Base-by-base conservation (phyloP, 208 protist species). In the Blechomonas ayalai region DNA sequence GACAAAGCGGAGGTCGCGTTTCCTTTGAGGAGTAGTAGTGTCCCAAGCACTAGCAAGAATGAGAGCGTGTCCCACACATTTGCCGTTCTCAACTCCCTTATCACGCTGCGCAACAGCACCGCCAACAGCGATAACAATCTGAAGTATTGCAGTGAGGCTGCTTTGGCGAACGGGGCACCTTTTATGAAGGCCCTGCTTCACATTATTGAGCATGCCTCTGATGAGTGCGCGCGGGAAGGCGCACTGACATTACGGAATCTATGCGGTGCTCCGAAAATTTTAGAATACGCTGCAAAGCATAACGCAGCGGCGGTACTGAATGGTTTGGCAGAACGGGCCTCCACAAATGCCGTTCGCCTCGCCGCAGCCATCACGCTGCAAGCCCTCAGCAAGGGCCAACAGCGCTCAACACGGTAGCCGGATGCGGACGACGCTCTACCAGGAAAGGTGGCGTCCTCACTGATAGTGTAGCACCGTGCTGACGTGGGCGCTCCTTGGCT, bases 241-340 rank as follows among this genome's bases (percentile, higher is more conserved):
- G 78, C 79, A 8, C 53, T 95, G 23, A 89, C 68, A 18, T 51
- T 94, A 18, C 93, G 91, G 49, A 93, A 95, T 49, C 41, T 96
- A 2, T 84, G 76, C 32, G 39, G 39, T 13, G 50, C 77, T 23
- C 40, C 73, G 12, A 66, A 76, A 29, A 58, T 64, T 15, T 34
- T 72, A n/a, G 64, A 72, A 4, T 60, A 59, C 40, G 64, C 87
- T 46, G 31, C 65, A 19, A 36, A 72, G 19, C 54, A 77, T 27
- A 67, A 66, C 42, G 77, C 59, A 2, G 64, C 72, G 0, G 55
- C 66, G 28, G 44, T 70, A 7, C 46, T 89, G 33, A 74, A 65
- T 3, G 46, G 55, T 18, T 46, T 92, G 25, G 62, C 71, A n/a
- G 70, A 92, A 50, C 60, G 73, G 9, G 67, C 71, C 2, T 70